Evolutionary conservation across 2,329 filamentous ascomycete genomes (phyloP), one percentile per base, ranked within the genome.

Genomic region (Calonectria honghensis): DNA sequence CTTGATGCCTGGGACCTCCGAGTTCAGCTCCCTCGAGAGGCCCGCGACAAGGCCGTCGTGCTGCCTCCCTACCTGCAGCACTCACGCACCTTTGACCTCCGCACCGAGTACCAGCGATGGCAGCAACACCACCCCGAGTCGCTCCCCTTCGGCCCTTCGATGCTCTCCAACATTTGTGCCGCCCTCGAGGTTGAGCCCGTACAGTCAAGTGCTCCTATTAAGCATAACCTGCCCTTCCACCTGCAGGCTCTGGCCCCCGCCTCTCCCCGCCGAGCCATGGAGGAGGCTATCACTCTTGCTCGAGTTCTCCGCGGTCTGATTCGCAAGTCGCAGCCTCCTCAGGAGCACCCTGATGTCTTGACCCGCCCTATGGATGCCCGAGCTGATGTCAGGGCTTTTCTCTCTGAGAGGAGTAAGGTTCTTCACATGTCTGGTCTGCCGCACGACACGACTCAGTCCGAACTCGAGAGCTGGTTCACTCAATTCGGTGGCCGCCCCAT

Each of bases 381-480:
- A 80, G 97, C 97, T 76, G 97, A 99, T 86, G 97, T 99, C 57
- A 93, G 97, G 80, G 97, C 97, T 68, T 99, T 99, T 88, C 89
- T 99, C 72, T 95, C 95, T 2, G 97, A 99, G 88, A 93, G 97
- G 75, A 98, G 96, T 89, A 99, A 99, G 88, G 96, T 99, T 50
- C 91, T 99, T 71, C 97, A 99, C 86, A 96, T 99, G 93, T 98
- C 96, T 82, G 97, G 97, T 64, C 90, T 99, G 68, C 97, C 97
- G 57, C 97, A 99, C 84, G 97, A 99, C 82, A 99, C 97, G 45
- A 99, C 97, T 2, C 97, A 99, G 87, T 98, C 96, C 4, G 97
- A 99, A 88, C 91, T 99, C 31, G 97, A 99, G 88, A 98, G 96
- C 87, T 99, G 97, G 97, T 99, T 98, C 84, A 99, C 97, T 37